phyloP scores from a whole-genome alignment of 768 basidiomycete genomes.

The Lentinula edodes region DNA sequence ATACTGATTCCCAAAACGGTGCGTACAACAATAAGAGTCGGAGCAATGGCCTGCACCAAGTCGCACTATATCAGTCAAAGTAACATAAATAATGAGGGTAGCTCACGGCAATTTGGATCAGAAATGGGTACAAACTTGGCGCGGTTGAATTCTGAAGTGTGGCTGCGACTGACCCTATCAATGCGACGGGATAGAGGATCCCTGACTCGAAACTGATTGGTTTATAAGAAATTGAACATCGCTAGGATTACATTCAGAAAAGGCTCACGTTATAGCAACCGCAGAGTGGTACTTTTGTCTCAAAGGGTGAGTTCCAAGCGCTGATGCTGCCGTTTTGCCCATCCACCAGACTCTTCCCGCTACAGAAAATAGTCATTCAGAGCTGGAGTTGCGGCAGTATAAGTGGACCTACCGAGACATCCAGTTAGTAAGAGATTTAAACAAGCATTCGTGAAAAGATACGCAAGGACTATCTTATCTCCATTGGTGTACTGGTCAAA shows the following conservation, averaged over 20 bases:
- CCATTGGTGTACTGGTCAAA: neutral
- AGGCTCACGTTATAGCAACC: constrained; percentile 1
- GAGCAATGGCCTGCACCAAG: neutral
- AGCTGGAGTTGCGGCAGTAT: too few relatives aligned
- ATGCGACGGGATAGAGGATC: neutral
- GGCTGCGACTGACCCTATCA: neutral
- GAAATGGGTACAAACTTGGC: neutral
- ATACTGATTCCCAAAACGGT: neutral
- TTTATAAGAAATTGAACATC: neutral
- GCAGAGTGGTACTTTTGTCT: neutral
- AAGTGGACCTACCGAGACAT: neutral
- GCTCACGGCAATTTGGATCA: neutral
- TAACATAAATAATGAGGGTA: neutral
- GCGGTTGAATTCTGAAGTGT: neutral
- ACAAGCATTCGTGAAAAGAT: neutral
- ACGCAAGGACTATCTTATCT: neutral
- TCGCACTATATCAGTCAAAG: neutral
- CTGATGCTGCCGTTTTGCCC: neutral
- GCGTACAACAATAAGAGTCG: neutral
- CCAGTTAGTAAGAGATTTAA: neutral
- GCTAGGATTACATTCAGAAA: neutral
- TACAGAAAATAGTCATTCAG: neutral
- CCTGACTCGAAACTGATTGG: neutral
- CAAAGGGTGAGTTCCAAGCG: neutral
- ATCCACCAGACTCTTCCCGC: neutral